Conservation (phyloP, 2,329 filamentous ascomycete genomes). For the Neonectria ditissima region DNA sequence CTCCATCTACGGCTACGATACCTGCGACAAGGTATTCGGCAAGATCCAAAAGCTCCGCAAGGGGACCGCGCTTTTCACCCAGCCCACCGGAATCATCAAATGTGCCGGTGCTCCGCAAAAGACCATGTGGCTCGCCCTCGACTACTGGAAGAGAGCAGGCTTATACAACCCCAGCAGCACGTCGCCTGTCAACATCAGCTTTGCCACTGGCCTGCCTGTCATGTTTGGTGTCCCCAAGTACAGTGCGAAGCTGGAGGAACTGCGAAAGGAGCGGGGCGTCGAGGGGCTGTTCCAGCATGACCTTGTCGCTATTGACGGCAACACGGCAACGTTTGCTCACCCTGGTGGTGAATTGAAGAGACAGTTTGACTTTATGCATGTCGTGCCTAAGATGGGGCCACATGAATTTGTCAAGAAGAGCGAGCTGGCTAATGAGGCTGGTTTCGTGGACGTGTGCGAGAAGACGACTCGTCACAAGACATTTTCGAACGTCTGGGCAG, state of each 20-base stretch:
- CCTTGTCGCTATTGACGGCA: conserved; percentile 63
- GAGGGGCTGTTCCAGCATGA: conserved; percentile 71
- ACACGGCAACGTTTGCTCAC: conserved; percentile 63
- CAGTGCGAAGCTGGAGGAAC: conserved; percentile 62
- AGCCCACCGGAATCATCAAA: conserved; percentile 69
- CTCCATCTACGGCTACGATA: conserved; percentile 69
- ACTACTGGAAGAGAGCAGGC: conserved; percentile 67
- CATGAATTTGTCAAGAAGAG: conserved; percentile 67
- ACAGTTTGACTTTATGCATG: conserved; percentile 67
- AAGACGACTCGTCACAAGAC: conserved; percentile 64
- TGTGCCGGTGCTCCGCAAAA: conserved; percentile 73
- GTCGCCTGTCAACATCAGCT: conserved; percentile 64
- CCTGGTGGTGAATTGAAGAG: conserved; percentile 56
- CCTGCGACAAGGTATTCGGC: conserved; percentile 64
- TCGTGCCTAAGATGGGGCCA: conserved; percentile 69
- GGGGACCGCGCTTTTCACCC: conserved; percentile 69
- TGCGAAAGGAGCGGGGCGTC: conserved; percentile 66
- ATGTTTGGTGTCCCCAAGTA: conserved; percentile 74
- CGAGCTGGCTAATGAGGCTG: conserved; percentile 64
- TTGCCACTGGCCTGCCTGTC: conserved; percentile 65
- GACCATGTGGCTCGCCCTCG: conserved; percentile 71
- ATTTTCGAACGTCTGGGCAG: conserved; percentile 69
- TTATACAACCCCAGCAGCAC: conserved; percentile 58
- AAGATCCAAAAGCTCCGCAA: conserved; percentile 60
- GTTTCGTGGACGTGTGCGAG: conserved; percentile 69